Evolutionary conservation across 768 basidiomycete species (phyloP).

Genomic region (Paxillus involutus): DNA sequence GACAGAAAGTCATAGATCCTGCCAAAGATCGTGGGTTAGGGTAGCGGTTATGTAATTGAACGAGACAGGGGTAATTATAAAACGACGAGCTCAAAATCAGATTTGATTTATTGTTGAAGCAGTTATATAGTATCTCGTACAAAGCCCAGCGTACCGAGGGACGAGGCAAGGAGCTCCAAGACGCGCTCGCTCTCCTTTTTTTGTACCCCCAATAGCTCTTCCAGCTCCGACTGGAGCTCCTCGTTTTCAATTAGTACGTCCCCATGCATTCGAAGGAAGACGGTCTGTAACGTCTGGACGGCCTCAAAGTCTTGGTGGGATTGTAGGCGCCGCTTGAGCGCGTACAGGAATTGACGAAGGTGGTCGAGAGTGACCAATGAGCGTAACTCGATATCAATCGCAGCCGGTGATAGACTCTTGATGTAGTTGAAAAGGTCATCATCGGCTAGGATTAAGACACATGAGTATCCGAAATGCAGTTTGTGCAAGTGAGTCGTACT

Average conservation of each 20-base stretch:
- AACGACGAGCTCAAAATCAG: not conserved
- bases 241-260: constrained; percentile 73
- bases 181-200: constrained; percentile 76
- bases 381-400: constrained; percentile 88
- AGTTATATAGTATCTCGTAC: constrained; percentile 62
- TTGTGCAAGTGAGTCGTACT: constrained; percentile 30
- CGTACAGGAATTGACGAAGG: constrained; percentile 68
- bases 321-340: constrained; percentile 67
- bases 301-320: constrained; percentile 94
- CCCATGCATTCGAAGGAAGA: constrained; percentile 83
- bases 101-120: not conserved
- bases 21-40: not conserved
- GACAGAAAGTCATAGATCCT: not conserved
- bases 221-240: constrained; percentile 60
- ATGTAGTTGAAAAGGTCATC: constrained; percentile 81
- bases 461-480: constrained; percentile 6
- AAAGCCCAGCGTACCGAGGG: constrained; percentile 74
- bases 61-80: too few relatives aligned
- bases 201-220: constrained; percentile 64
- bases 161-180: constrained; percentile 70
- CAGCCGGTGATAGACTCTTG: constrained; percentile 87
- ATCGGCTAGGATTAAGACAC: constrained; percentile 43
- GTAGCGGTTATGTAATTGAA: constrained; percentile 24
- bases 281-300: constrained; percentile 82
- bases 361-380: constrained; percentile 66